A percentile compares a stretch with the other conserved stretches of the same genome.
These are phyloP conservation scores for Arthrinium puccinioides DNA, from an alignment of 2,329 filamentous ascomycete genomes.

Conservation along the genomic window DNA sequence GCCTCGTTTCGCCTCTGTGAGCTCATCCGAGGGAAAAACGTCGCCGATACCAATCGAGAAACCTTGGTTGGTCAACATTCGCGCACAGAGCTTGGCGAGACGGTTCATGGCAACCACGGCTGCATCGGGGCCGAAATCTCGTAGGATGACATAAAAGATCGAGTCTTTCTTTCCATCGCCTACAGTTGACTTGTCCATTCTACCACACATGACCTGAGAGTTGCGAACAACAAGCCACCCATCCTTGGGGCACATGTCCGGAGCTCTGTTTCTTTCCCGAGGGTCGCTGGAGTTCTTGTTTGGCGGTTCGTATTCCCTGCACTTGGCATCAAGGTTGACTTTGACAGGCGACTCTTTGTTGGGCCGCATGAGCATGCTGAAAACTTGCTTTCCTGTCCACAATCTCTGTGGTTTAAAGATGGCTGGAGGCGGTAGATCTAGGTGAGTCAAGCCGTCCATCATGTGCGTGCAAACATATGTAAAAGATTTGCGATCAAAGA, in stretches of 20 bases:
- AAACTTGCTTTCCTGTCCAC: slow-evolving; percentile 97
- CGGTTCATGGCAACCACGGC: slow-evolving; percentile 92
- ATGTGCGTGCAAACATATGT: slow-evolving; percentile 89
- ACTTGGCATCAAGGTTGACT: slow-evolving; percentile 90
- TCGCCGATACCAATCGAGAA: slow-evolving; percentile 97
- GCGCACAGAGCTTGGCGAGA: slow-evolving; percentile 80
- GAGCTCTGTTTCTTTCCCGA: slow-evolving; percentile 34
- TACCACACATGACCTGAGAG: slow-evolving; percentile 93
- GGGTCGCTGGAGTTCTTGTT: slow-evolving; percentile 46
- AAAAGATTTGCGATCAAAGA: slow-evolving; percentile 84
- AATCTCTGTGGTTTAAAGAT: slow-evolving; percentile 78
- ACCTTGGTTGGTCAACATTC: slow-evolving; percentile 81
- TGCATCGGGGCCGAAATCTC: slow-evolving; percentile 87
- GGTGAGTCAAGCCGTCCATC: slow-evolving; percentile 69
- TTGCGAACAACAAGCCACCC: slow-evolving; percentile 90
- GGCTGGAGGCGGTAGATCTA: slow-evolving; percentile 82
- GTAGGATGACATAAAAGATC: slow-evolving; percentile 91
- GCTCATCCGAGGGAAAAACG: slow-evolving; percentile 71
- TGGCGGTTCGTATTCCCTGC: slow-evolving; percentile 58
- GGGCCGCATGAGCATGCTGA: slow-evolving; percentile 84
- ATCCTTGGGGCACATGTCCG: slow-evolving; percentile 79
- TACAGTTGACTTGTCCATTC: slow-evolving; percentile 98
- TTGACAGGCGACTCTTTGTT: slow-evolving; percentile 76
- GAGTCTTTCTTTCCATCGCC: slow-evolving; percentile 96
- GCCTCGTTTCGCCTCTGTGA: slow-evolving; percentile 66